A percentile compares a stretch with the other conserved stretches of the same genome.
Conservation (phyloP, 306 rosid genomes). For the Argentina anserina region DNA sequence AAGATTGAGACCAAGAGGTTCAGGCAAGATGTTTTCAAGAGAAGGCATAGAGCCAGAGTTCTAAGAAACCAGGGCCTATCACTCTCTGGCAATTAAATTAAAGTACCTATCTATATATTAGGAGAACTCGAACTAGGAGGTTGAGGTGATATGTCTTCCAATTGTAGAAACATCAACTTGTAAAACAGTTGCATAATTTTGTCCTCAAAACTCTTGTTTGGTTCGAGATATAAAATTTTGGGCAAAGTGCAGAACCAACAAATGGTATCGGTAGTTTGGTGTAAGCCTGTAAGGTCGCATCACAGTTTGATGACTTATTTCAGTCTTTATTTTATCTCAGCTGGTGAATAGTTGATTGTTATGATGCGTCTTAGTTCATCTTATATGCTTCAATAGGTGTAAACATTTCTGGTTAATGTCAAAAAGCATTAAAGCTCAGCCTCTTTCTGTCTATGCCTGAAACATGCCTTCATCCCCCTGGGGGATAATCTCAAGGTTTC, state of each 20-base stretch:
- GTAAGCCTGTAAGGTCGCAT: background rate
- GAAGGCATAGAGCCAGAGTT: slow-evolving; percentile 78
- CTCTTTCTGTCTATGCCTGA: background rate
- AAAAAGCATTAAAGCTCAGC: background rate
- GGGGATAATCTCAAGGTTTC: background rate
- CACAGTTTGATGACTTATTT: background rate
- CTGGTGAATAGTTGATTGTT: background rate
- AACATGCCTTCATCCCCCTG: background rate
- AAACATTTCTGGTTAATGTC: background rate
- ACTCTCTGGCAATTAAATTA: slow-evolving; percentile 3
- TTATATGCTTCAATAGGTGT: background rate
- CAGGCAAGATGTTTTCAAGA: slow-evolving; percentile 90
- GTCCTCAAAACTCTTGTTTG: background rate
- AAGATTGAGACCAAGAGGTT: slow-evolving; percentile 77
- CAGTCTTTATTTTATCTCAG: background rate
- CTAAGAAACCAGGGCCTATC: slow-evolving; percentile 33
- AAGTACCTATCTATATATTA: slow-evolving; percentile 4
- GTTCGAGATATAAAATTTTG: background rate
- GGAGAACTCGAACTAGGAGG: background rate
- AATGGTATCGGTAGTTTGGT: background rate
- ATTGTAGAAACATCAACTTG: background rate
- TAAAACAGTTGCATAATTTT: background rate
- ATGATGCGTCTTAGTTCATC: background rate
- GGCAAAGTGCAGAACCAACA: background rate
- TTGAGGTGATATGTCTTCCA: background rate